Percentiles rank a stretch among this genome's conserved stretches.
Conservation (phyloP, 179 eudicot species). For the Gypsophila paniculata region DNA sequence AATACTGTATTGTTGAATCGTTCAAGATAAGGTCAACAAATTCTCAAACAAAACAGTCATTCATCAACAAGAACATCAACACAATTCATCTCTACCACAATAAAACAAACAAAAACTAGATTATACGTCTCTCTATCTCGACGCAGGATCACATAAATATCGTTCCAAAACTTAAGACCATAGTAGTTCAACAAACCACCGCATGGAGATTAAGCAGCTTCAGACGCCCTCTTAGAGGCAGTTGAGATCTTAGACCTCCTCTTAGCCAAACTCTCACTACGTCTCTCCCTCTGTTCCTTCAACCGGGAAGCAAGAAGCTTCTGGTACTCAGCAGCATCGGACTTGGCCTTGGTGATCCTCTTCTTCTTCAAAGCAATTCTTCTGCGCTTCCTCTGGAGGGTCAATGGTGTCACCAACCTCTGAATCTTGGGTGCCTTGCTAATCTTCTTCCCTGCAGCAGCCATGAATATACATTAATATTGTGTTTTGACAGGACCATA, state of each 20-base stretch:
- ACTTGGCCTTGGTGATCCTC: conserved; percentile 67
- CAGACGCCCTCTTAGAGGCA: conserved; percentile 54
- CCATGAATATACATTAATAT: neutral
- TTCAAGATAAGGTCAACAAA: neutral
- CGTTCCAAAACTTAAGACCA: conserved; percentile 2
- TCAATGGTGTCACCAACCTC: conserved; percentile 80
- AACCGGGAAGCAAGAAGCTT: conserved; percentile 74
- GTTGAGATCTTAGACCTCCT: conserved; percentile 78
- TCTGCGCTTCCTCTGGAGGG: conserved; percentile 81
- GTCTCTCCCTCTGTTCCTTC: conserved; percentile 76
- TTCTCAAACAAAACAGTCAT: conserved; percentile 3
- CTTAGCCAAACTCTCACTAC: conserved; percentile 89
- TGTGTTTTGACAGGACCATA: too few species aligned
- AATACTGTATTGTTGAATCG: neutral
- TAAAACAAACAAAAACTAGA: conserved; percentile 9
- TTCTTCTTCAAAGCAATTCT: conserved; percentile 82
- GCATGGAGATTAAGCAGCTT: conserved; percentile 30
- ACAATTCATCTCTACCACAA: neutral
- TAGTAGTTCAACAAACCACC: neutral
- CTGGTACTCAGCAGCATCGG: conserved; percentile 83
- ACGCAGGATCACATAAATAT: neutral
- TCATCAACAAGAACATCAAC: neutral
- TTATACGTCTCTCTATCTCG: conserved; percentile 8
- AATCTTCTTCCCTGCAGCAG: conserved; percentile 48
- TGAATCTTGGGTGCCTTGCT: conserved; percentile 90